Percentiles rank a stretch among this genome's conserved stretches.
Conservation (phyloP, 2,329 filamentous ascomycete species). For the Macrophomina tecta region DNA sequence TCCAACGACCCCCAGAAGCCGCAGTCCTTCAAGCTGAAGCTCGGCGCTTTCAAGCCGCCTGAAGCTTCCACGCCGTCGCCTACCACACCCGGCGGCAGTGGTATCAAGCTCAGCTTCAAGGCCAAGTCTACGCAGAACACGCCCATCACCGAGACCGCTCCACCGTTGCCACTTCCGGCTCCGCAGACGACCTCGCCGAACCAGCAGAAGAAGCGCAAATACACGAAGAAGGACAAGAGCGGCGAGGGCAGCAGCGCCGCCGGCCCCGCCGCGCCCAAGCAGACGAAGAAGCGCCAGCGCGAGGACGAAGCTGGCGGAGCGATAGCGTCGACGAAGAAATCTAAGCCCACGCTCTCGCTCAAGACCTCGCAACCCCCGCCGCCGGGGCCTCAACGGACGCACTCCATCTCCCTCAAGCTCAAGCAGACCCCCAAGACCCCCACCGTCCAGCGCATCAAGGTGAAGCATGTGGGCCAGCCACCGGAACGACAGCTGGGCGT, state of each 20-base stretch:
- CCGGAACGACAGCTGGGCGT: constrained; percentile 77
- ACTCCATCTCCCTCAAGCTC: constrained; percentile 55
- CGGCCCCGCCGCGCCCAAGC: constrained; percentile 38
- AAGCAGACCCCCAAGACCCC: constrained; percentile 50
- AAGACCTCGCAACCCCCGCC: constrained; percentile 7
- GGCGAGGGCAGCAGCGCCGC: constrained; percentile 38
- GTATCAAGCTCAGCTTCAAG: constrained; percentile 51
- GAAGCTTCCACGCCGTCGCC: constrained; percentile 17
- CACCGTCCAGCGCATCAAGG: constrained; percentile 29
- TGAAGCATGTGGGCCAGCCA: constrained; percentile 63
- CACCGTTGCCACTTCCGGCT: constrained; percentile 41
- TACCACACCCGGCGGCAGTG: constrained; percentile 32
- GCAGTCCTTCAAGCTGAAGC: constrained; percentile 40
- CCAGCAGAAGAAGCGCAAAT: constrained; percentile 48
- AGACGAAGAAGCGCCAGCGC: constrained; percentile 44
- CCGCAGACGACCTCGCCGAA: constrained; percentile 40
- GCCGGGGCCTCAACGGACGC: constrained; percentile 15
- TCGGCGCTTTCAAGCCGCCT: constrained; percentile 23
- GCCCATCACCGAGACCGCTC: constrained; percentile 36
- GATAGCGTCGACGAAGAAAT: constrained; percentile 38
- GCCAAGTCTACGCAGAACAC: constrained; percentile 31
- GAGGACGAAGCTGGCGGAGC: constrained; percentile 43
- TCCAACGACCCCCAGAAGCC: constrained; percentile 8
- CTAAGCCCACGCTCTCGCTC: constrained; percentile 21
- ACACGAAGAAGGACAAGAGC: constrained; percentile 48